phyloP scores from a whole-genome alignment of 73 alveolate genomes.

The Symbiodinium natans region DNA sequence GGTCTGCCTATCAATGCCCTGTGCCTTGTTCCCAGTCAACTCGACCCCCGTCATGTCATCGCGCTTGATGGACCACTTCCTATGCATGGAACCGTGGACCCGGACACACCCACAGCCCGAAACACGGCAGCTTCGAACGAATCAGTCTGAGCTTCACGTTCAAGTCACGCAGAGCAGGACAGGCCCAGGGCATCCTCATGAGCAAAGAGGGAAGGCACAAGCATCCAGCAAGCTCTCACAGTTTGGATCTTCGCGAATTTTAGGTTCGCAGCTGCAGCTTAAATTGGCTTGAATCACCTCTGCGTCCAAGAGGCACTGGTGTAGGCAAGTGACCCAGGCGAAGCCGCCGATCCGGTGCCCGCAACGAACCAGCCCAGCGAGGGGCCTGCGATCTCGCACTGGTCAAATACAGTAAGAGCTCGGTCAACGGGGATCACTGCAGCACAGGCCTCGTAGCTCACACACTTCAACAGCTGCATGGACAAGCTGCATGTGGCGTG shows the following conservation, averaged over 20 bases:
- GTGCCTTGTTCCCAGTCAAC: conserved; percentile 59
- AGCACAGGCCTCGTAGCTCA: neutral
- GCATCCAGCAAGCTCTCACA: too few relatives aligned
- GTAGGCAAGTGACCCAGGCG: conserved; percentile 52
- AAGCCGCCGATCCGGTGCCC: conserved; percentile 13
- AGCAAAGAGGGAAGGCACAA: neutral
- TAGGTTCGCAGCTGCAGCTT: too few relatives aligned
- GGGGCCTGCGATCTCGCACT: conserved; percentile 47
- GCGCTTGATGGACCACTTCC: conserved; percentile 77
- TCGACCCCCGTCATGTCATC: conserved; percentile 70
- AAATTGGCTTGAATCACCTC: too few relatives aligned
- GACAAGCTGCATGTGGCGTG: neutral
- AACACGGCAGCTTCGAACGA: neutral
- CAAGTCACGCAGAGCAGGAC: conserved; percentile 67
- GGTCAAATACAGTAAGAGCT: too few relatives aligned
- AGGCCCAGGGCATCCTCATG: conserved; percentile 70
- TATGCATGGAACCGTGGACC: neutral
- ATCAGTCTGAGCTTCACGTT: neutral
- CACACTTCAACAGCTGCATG: neutral
- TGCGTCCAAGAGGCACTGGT: conserved; percentile 12
- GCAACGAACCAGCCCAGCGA: conserved; percentile 1
- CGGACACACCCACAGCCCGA: neutral
- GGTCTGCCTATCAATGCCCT: neutral
- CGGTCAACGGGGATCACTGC: too few relatives aligned
- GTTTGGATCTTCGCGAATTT: too few relatives aligned